A percentile compares a stretch with the other conserved stretches of the same genome.
phyloP scores from a whole-genome alignment of 768 basidiomycete genomes.

The Russula brevipes region DNA sequence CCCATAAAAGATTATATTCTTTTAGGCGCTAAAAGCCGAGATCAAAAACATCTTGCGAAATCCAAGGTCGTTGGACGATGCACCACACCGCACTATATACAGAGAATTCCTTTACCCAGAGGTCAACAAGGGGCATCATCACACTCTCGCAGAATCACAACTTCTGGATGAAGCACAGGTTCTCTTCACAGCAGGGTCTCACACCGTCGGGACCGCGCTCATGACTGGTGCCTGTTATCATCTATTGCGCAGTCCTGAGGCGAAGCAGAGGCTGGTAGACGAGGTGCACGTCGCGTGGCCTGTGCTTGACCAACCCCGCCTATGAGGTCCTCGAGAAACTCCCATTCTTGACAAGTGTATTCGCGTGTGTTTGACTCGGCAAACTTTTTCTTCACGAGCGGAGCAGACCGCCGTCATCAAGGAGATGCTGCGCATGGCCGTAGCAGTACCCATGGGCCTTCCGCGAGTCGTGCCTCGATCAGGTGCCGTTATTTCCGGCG shows the following conservation, averaged over 20 bases:
- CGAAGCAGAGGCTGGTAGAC: constrained; percentile 9
- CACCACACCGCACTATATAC: constrained; percentile 16
- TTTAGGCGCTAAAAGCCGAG: constrained; percentile 3
- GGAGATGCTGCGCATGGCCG: constrained; percentile 10
- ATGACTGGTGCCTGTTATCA: constrained; percentile 12
- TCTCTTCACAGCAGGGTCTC: constrained; percentile 16
- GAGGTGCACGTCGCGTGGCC: constrained; percentile 12
- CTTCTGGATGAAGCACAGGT: constrained; percentile 12
- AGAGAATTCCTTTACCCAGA: constrained; percentile 8
- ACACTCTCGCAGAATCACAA: background rate
- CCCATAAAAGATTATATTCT: too few species aligned
- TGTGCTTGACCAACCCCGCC: background rate
- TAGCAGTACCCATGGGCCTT: background rate
- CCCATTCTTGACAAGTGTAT: constrained; percentile 9
- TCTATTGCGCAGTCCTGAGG: constrained; percentile 5
- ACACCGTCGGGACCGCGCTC: constrained; percentile 15
- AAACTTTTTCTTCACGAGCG: background rate
- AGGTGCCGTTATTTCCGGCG: constrained; percentile 10
- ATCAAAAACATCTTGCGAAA: constrained; percentile 2
- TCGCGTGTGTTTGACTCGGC: background rate
- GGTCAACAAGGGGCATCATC: constrained; percentile 4
- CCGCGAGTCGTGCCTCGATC: constrained; percentile 15
- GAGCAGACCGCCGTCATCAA: constrained; percentile 19
- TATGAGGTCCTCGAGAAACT: constrained; percentile 16
- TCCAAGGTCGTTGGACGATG: constrained; percentile 4